Percentiles rank a stretch among this genome's conserved stretches.
Conservation (phyloP, 2,329 filamentous ascomycete species). For the Botrytis pseudocinerea region DNA sequence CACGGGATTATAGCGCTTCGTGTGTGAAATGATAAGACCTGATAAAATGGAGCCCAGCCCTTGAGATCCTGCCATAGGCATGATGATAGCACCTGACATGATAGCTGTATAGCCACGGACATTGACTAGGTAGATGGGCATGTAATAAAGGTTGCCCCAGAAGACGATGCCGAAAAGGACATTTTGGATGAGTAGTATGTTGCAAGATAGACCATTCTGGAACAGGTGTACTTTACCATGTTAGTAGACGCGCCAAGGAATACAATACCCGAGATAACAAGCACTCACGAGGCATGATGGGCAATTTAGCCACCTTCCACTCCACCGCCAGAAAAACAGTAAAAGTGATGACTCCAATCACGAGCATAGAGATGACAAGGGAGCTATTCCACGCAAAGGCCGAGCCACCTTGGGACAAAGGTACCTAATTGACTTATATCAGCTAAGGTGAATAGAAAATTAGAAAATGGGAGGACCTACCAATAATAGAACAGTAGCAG, state of each 20-base stretch:
- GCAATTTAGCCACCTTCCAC: constrained; percentile 55
- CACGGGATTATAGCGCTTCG: constrained; percentile 6
- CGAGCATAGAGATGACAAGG: constrained; percentile 39
- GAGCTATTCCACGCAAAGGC: constrained; percentile 41
- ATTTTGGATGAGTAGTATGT: constrained; percentile 20
- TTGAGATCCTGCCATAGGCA: constrained; percentile 24
- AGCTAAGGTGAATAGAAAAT: not conserved
- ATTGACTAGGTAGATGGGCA: constrained; percentile 23
- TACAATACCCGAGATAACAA: not conserved
- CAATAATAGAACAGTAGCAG: constrained; percentile 22
- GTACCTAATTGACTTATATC: constrained; percentile 28
- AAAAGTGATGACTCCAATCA: constrained; percentile 33
- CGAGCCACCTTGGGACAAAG: constrained; percentile 47
- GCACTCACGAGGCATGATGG: constrained; percentile 63
- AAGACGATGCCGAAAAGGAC: constrained; percentile 19
- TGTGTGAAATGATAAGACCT: constrained; percentile 13
- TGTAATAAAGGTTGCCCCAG: constrained; percentile 25
- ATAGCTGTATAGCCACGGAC: constrained; percentile 19
- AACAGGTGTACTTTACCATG: constrained; percentile 18
- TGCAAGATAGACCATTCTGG: constrained; percentile 19
- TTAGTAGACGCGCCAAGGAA: constrained; percentile 2
- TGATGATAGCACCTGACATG: constrained; percentile 18
- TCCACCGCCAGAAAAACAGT: constrained; percentile 52
- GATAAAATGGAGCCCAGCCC: constrained; percentile 19
- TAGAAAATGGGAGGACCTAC: constrained; percentile 12